phyloP scores from a whole-genome alignment of 1,284 basidiomycete species.

The Farysia itapuensis region DNA sequence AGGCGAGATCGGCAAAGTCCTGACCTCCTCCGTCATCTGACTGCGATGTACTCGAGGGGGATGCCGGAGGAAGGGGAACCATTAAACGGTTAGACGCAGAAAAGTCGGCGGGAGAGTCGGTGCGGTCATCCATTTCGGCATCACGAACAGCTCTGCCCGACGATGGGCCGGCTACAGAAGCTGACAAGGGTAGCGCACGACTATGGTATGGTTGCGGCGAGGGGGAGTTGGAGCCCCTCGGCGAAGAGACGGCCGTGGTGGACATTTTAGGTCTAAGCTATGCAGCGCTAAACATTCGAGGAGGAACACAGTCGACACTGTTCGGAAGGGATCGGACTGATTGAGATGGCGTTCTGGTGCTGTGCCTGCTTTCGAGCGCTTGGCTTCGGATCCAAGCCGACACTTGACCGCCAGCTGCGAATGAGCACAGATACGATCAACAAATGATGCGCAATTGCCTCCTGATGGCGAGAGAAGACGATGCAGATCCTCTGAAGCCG shows the following conservation, averaged over 20 bases:
- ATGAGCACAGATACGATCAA: too few relatives aligned
- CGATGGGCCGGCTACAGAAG: constrained; percentile 7
- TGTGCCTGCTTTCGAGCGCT: too few relatives aligned
- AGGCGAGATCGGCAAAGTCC: constrained; percentile 43
- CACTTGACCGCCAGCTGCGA: too few relatives aligned
- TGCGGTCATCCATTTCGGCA: constrained; percentile 22
- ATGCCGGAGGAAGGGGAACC: constrained; percentile 46
- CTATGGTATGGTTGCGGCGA: constrained; percentile 22
- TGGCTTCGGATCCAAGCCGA: too few relatives aligned
- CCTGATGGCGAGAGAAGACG: too few relatives aligned
- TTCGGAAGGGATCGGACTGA: too few relatives aligned
- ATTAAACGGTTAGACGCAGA: constrained; percentile 1
- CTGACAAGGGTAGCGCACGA: constrained; percentile 1
- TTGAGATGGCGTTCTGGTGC: too few relatives aligned
- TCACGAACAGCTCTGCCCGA: constrained; percentile 15
- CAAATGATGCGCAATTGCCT: too few relatives aligned
- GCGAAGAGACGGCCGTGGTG: constrained; percentile 28
- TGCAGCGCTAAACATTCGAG: too few relatives aligned
- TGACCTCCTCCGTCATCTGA: constrained; percentile 46
- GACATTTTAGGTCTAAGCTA: too few relatives aligned
- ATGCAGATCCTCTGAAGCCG: too few relatives aligned
- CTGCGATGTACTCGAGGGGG: constrained; percentile 49
- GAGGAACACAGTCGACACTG: too few relatives aligned
- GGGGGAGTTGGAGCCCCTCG: constrained; percentile 37
- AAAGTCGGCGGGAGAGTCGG: constrained; percentile 25